Evolutionary conservation across 2,329 filamentous ascomycete species (phyloP).

Genomic region (Fusarium sp.): DNA sequence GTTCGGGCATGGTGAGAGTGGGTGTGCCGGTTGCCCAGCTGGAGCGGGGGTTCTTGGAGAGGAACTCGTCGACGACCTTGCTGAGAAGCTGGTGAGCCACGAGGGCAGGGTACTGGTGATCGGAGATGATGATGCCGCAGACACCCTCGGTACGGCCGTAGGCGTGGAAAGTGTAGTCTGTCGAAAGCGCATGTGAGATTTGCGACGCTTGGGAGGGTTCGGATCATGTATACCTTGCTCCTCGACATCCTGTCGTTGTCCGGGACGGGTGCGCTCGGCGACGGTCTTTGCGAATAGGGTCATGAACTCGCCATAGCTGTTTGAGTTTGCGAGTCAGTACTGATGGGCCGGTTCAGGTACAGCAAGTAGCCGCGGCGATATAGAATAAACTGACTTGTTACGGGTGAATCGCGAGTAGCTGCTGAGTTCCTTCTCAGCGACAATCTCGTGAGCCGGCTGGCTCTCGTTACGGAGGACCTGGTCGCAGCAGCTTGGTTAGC

Average conservation of each 20-base stretch:
- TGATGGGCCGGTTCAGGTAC: neutral
- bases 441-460: constrained; percentile 81
- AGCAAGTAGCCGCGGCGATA: neutral
- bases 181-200: constrained; percentile 30
- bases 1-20: constrained; percentile 72
- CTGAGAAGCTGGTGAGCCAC: constrained; percentile 88
- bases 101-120: constrained; percentile 78
- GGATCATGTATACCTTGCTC: constrained; percentile 69
- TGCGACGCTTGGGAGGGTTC: neutral
- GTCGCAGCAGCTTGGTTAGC: constrained; percentile 40
- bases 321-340: constrained; percentile 26
- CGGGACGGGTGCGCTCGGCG: constrained; percentile 84
- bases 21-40: constrained; percentile 69
- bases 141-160: constrained; percentile 80
- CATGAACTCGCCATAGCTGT: constrained; percentile 73
- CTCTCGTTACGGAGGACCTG: constrained; percentile 85
- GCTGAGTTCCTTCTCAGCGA: constrained; percentile 79
- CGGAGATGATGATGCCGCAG: constrained; percentile 80
- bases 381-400: constrained; percentile 64
- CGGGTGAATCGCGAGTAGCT: constrained; percentile 85
- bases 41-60: constrained; percentile 77
- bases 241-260: constrained; percentile 86
- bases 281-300: constrained; percentile 87
- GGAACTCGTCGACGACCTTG: constrained; percentile 89
- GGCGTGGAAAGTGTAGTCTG: constrained; percentile 79